phyloP scores from a whole-genome alignment of 176 grass and related monocot species.

The Aechmea fasciata region DNA sequence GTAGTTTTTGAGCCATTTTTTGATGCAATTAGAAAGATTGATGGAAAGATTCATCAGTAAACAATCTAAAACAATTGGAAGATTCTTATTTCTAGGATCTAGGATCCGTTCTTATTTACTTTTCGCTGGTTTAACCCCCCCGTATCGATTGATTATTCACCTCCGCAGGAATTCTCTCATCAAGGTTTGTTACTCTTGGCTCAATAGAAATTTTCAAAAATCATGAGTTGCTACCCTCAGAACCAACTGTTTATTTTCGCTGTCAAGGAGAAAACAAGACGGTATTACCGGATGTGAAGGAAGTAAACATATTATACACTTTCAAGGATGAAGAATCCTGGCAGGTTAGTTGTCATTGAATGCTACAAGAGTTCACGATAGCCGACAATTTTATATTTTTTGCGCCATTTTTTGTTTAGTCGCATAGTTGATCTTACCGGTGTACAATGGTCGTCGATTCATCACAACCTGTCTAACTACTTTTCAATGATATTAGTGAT shows the following conservation, averaged over 20 bases:
- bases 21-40: no score
- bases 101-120: neutral
- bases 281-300: slow-evolving; percentile 59
- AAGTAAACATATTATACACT: slow-evolving; percentile 40
- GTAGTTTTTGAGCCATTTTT: no score
- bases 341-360: slow-evolving; percentile 47
- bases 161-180: slow-evolving; percentile 42
- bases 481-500: neutral
- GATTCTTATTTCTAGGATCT: no score
- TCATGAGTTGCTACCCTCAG: slow-evolving; percentile 40
- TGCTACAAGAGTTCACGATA: neutral
- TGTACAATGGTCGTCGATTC: no score
- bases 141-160: neutral
- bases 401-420: no score
- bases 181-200: slow-evolving; percentile 50
- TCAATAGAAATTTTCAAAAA: slow-evolving; percentile 65
- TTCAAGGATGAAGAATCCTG: slow-evolving; percentile 93
- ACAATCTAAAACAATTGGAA: no score
- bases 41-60: no score
- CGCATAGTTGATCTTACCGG: no score
- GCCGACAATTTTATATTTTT: neutral
- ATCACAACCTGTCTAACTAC: no score
- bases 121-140: neutral
- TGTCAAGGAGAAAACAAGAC: slow-evolving; percentile 65
- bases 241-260: slow-evolving; percentile 57